Evolutionary conservation across 2,329 filamentous ascomycete species (phyloP).

Genomic region (Raffaelea albimanens): DNA sequence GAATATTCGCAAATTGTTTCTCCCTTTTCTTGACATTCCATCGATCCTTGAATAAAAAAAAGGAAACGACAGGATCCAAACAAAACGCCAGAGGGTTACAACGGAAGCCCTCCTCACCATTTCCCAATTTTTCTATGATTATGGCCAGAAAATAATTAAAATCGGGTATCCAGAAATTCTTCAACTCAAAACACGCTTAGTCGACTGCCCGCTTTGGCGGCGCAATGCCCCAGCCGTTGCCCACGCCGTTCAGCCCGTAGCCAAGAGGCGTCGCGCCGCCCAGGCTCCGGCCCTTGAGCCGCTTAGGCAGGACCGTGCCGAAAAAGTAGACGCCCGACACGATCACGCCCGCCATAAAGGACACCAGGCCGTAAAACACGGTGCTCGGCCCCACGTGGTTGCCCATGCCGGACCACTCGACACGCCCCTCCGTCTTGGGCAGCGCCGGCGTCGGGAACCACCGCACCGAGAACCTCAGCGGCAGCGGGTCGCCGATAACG

Average conservation of each 20-base stretch:
- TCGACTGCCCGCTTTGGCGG: slow-evolving; percentile 39
- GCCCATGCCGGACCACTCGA: slow-evolving; percentile 57
- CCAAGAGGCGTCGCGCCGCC: slow-evolving; percentile 50
- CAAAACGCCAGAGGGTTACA: too few relatives aligned
- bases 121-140: too few relatives aligned
- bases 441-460: slow-evolving; percentile 76
- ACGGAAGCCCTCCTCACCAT: too few relatives aligned
- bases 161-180: too few relatives aligned
- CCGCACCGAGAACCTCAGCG: slow-evolving; percentile 67
- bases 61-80: too few relatives aligned
- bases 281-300: slow-evolving; percentile 38
- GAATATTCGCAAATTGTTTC: too few relatives aligned
- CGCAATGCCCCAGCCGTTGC: slow-evolving; percentile 50
- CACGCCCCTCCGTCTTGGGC: slow-evolving; percentile 55
- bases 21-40: too few relatives aligned
- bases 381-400: slow-evolving; percentile 56
- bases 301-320: slow-evolving; percentile 46
- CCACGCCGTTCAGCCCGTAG: slow-evolving; percentile 40
- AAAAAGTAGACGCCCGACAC: slow-evolving; percentile 51
- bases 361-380: slow-evolving; percentile 51
- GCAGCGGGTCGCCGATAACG: slow-evolving; percentile 78
- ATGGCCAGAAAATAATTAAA: too few relatives aligned
- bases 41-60: too few relatives aligned
- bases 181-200: slow-evolving; percentile 14
- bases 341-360: slow-evolving; percentile 46